Conservation (phyloP, 805 yeast genomes). For the Zygoascus flipseniorum region DNA sequence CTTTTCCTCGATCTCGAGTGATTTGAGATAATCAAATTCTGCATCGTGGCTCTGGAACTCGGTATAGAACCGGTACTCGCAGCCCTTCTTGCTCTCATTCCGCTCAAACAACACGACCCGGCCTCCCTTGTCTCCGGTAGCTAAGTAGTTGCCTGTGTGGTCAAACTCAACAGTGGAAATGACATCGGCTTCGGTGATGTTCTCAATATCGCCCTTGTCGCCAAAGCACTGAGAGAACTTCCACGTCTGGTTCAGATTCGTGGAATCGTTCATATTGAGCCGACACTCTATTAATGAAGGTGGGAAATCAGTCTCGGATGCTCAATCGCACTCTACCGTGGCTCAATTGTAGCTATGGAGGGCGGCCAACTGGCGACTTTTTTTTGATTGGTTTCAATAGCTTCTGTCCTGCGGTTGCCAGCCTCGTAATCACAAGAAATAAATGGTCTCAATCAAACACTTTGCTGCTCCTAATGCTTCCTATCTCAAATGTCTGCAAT, state of each 20-base stretch:
- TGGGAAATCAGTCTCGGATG: too few relatives aligned
- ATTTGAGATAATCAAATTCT: slow-evolving; percentile 92
- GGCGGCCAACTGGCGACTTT: too few relatives aligned
- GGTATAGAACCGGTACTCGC: slow-evolving; percentile 92
- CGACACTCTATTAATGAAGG: too few relatives aligned
- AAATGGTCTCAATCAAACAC: too few relatives aligned
- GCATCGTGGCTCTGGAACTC: slow-evolving; percentile 99
- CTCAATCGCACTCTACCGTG: not conserved
- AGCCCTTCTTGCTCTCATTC: slow-evolving; percentile 59
- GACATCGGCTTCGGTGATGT: slow-evolving; percentile 92
- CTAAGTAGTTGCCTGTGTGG: slow-evolving; percentile 86
- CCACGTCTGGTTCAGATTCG: slow-evolving; percentile 40
- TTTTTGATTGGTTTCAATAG: too few relatives aligned
- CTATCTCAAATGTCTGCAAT: too few relatives aligned
- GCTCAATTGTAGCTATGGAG: not conserved
- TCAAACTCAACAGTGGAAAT: slow-evolving; percentile 96
- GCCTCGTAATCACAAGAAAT: too few relatives aligned
- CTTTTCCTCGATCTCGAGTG: slow-evolving; percentile 94
- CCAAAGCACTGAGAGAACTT: slow-evolving; percentile 97
- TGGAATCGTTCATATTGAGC: slow-evolving; percentile 13
- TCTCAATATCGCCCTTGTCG: slow-evolving; percentile 94
- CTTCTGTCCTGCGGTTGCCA: too few relatives aligned
- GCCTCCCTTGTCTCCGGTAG: slow-evolving; percentile 98
- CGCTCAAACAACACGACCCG: slow-evolving; percentile 93
- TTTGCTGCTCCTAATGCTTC: too few relatives aligned